phyloP scores from a whole-genome alignment of 1,139 yeast species.

The Protomyces inouyei region DNA sequence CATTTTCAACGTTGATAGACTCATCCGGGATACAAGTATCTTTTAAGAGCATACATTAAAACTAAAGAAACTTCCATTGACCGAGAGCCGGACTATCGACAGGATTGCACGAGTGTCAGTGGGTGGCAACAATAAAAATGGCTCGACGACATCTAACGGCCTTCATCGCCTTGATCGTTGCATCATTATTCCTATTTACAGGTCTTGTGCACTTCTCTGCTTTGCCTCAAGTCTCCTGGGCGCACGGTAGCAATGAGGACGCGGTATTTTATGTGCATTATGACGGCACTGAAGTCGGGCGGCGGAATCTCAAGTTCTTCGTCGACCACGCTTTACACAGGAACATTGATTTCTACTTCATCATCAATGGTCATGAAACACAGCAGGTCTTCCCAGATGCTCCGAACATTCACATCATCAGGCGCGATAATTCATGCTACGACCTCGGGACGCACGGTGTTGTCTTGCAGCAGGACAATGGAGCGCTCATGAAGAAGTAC shows the following conservation, averaged over 20 bases:
- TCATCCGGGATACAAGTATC: too few relatives aligned
- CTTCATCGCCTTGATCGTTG: too few relatives aligned
- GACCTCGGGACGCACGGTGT: conserved; percentile 14
- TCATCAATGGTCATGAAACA: conserved; percentile 10
- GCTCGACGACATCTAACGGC: too few relatives aligned
- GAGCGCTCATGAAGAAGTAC: conserved; percentile 2
- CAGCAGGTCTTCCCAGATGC: conserved; percentile 1
- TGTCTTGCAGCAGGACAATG: neutral
- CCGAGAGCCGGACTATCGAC: too few relatives aligned
- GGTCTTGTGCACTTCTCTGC: too few relatives aligned
- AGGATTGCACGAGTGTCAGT: too few relatives aligned
- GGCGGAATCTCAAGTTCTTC: conserved; percentile 8
- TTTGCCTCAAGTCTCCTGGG: too few relatives aligned
- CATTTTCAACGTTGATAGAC: too few relatives aligned
- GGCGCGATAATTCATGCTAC: conserved; percentile 15
- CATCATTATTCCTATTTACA: too few relatives aligned
- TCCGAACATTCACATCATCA: conserved; percentile 5
- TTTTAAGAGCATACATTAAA: too few relatives aligned
- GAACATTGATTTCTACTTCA: conserved; percentile 17
- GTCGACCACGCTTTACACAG: conserved; percentile 17
- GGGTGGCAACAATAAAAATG: too few relatives aligned
- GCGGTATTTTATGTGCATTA: conserved; percentile 11
- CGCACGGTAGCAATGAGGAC: neutral
- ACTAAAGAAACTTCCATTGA: too few relatives aligned
- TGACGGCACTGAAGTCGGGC: neutral